Evolutionary conservation across 805 yeast genomes (phyloP), one percentile per base, ranked within the genome.

Genomic region (Kodamaea restingae): DNA sequence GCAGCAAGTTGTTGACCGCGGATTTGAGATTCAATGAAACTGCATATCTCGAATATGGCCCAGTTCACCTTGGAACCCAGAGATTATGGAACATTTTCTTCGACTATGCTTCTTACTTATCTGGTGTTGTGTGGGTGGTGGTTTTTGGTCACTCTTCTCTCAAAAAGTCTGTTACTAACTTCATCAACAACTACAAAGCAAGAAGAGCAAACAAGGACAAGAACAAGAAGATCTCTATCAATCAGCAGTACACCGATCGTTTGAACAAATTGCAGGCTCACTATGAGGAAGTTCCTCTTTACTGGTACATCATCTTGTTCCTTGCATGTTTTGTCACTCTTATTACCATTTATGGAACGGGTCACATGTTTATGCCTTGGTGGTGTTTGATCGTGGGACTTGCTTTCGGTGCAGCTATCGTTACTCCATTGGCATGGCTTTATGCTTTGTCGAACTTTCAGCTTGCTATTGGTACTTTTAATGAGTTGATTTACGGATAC

Each of bases 231-330:
- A 37, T 18, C 26, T 22, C 48, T n/a, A 42, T 50, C 24, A 49
- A 48, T 26, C 38, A 30, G 24, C 55, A 47, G 15, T 61, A 58
- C 43, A 51, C 62, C 9, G 79, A 73, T 44, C 56, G 75, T 42
- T 55, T 73, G 21, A 73, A 70, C 47, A 63, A 61, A 39, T 47
- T 65, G 29, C 71, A 69, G 42, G 47, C 68, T 2, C 48, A 47
- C 0, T 70, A 71, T 41, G 54, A 49, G 11, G 67, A 62, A 26
- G 68, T 73, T 18, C 78, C 78, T 1, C 38, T 39, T 3, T 50
- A 49, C 27, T 73, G 77, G 77, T 73, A 67, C 43, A 27, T 50
- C 10, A 30, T 38, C 2, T 44, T 73, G 18, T 70, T 72, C 41
- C 25, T 45, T 4, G 33, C 58, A 2, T 65, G 74, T 7, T 65